Evolutionary conservation across 805 yeast species (phyloP).

Genomic region (Ascoidea tarda): DNA sequence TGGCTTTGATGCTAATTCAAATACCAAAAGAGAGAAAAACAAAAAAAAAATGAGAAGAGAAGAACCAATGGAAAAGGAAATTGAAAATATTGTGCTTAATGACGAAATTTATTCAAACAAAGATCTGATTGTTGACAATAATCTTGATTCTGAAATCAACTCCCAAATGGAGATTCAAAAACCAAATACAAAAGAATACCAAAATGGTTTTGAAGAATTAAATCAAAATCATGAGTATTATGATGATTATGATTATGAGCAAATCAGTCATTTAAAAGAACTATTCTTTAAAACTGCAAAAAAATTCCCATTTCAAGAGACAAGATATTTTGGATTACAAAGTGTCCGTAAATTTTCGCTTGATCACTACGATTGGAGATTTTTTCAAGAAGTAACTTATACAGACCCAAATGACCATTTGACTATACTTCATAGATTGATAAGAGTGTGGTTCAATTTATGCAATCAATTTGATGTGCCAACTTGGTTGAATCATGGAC

Average conservation of each 20-base stretch:
- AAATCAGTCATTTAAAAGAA: neutral
- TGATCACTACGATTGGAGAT: conserved; percentile 42
- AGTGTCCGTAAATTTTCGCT: conserved; percentile 13
- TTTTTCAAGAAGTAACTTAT: conserved; percentile 33
- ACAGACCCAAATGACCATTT: conserved; percentile 18
- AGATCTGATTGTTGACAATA: neutral
- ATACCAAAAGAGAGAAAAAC: neutral
- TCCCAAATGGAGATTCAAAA: neutral
- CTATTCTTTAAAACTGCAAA: neutral
- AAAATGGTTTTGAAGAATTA: neutral
- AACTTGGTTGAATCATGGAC: conserved; percentile 55
- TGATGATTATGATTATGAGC: neutral
- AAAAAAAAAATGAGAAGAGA: neutral
- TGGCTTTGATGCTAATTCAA: neutral
- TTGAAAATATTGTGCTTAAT: too few species aligned
- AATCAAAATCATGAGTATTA: neutral
- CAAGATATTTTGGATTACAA: conserved; percentile 1
- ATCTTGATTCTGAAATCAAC: neutral
- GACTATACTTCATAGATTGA: conserved; percentile 26
- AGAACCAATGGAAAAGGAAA: too few species aligned
- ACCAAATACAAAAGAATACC: neutral
- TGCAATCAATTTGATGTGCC: conserved; percentile 27
- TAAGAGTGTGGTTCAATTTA: conserved; percentile 41
- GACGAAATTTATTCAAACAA: too few species aligned
- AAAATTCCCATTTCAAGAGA: neutral